These are phyloP conservation scores for Phytophthora ramorum DNA, from an alignment of 352 stramenopile genomes.

Conservation along the genomic window DNA sequence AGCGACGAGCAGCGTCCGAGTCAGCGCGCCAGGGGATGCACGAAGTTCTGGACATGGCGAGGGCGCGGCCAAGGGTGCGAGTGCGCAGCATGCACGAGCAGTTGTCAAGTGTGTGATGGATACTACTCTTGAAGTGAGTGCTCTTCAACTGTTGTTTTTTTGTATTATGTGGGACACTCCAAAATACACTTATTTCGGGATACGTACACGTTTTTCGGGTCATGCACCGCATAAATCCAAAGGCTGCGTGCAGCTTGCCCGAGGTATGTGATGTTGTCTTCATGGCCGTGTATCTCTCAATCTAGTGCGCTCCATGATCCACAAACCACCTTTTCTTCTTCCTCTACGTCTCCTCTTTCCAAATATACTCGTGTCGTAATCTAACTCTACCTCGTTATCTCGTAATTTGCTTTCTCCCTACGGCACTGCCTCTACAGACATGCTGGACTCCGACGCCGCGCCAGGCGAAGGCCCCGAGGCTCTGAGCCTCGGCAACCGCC, in stretches of 20 bases:
- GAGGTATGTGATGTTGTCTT: constrained; percentile 6
- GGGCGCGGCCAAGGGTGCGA: constrained; percentile 1
- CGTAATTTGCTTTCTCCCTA: not conserved
- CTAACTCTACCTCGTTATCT: constrained; percentile 4
- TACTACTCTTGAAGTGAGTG: not conserved
- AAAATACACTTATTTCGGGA: not conserved
- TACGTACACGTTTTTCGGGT: constrained; percentile 1
- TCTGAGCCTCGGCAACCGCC: constrained; percentile 53
- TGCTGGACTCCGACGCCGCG: constrained; percentile 18
- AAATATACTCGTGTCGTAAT: not conserved
- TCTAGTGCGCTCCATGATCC: not conserved
- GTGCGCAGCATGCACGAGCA: constrained; percentile 10
- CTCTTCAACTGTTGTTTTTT: constrained; percentile 1
- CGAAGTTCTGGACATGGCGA: constrained; percentile 12
- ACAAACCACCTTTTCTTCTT: constrained; percentile 2
- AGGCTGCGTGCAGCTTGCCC: not conserved
- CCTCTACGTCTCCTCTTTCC: constrained; percentile 5
- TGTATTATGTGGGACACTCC: not conserved
- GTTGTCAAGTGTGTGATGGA: not conserved
- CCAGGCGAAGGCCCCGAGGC: constrained; percentile 31
- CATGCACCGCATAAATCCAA: constrained; percentile 19
- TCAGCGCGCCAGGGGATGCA: constrained; percentile 17
- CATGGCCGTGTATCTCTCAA: constrained; percentile 6
- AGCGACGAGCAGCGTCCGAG: constrained; percentile 5
- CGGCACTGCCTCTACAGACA: constrained; percentile 17